Conservation (phyloP, 1,139 yeast species). For the Yamadazyma conglobata region DNA sequence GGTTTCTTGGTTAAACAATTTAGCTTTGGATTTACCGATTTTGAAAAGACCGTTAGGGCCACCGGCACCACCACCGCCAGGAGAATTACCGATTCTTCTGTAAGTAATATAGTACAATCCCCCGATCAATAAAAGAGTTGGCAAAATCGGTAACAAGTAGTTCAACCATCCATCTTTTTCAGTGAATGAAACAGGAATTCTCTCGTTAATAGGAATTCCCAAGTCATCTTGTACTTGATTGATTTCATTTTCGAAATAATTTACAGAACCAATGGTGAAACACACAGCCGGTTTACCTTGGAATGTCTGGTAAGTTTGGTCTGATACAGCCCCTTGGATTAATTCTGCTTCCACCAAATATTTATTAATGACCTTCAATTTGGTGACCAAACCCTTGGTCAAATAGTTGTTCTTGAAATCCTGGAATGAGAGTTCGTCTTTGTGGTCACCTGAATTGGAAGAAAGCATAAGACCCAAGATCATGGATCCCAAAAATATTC, state of each 20-base stretch:
- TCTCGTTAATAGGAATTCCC: conserved; percentile 54
- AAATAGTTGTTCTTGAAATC: conserved; percentile 82
- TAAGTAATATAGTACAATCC: conserved; percentile 69
- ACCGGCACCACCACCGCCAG: conserved; percentile 39
- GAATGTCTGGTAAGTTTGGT: conserved; percentile 35
- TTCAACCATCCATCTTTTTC: conserved; percentile 59
- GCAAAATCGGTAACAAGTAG: conserved; percentile 58
- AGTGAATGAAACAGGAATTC: conserved; percentile 62
- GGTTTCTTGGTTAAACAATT: conserved; percentile 65
- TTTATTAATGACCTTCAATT: conserved; percentile 72
- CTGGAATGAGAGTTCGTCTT: conserved; percentile 71
- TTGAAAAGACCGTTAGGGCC: conserved; percentile 63
- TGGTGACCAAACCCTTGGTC: conserved; percentile 79
- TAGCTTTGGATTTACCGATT: conserved; percentile 67
- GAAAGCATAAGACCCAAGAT: conserved; percentile 16
- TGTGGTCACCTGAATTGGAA: conserved; percentile 14
- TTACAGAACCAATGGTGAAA: conserved; percentile 73
- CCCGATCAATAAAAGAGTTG: conserved; percentile 66
- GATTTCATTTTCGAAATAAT: conserved; percentile 67
- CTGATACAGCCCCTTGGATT: conserved; percentile 54
- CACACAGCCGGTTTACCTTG: conserved; percentile 45
- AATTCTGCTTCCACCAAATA: conserved; percentile 72
- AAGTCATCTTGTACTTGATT: conserved; percentile 58
- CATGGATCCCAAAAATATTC: conserved; percentile 13
- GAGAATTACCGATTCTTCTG: conserved; percentile 48